These are phyloP conservation scores for Pseudocercospora eumusae DNA, from an alignment of 2,329 filamentous ascomycete species.

Conservation along the genomic window DNA sequence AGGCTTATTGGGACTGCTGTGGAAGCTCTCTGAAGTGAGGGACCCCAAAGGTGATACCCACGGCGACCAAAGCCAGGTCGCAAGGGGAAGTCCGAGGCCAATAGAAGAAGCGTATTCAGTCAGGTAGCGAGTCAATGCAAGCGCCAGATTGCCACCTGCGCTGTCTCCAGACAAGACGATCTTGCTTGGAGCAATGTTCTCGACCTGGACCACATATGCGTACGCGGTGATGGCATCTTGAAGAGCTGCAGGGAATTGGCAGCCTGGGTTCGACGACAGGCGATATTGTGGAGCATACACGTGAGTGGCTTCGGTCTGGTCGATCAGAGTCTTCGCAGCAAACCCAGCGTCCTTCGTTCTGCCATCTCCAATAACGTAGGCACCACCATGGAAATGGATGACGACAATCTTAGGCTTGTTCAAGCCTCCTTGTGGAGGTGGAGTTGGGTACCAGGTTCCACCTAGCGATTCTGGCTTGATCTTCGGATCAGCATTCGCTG, in stretches of 20 bases:
- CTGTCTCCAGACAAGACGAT: slow-evolving; percentile 54
- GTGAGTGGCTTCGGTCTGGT: slow-evolving; percentile 40
- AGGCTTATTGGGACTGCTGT: slow-evolving; percentile 39
- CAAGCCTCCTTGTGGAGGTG: slow-evolving; percentile 18
- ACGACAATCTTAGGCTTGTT: slow-evolving; percentile 39
- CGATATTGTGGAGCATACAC: slow-evolving; percentile 54
- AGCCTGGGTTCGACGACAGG: slow-evolving; percentile 46
- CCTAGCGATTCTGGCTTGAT: slow-evolving; percentile 44
- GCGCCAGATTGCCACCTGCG: slow-evolving; percentile 52
- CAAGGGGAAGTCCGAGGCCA: slow-evolving; percentile 41
- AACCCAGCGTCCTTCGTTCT: slow-evolving; percentile 41
- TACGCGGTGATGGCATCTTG: slow-evolving; percentile 54
- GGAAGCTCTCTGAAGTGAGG: slow-evolving; percentile 31
- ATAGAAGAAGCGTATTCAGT: slow-evolving; percentile 42
- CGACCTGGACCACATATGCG: slow-evolving; percentile 47
- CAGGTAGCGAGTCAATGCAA: slow-evolving; percentile 52
- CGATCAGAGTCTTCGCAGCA: slow-evolving; percentile 40
- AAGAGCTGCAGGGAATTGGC: slow-evolving; percentile 54
- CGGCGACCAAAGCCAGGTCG: slow-evolving; percentile 48
- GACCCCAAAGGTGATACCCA: slow-evolving; percentile 45
- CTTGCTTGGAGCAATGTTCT: slow-evolving; percentile 43
- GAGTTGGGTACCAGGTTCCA: slow-evolving; percentile 47
- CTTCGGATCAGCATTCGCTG: slow-evolving; percentile 35
- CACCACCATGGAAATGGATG: slow-evolving; percentile 55
- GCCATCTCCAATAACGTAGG: slow-evolving; percentile 50